A percentile compares a stretch with the other conserved stretches of the same genome.
phyloP scores from a whole-genome alignment of 768 basidiomycete genomes.

The Lentinus brumalis region DNA sequence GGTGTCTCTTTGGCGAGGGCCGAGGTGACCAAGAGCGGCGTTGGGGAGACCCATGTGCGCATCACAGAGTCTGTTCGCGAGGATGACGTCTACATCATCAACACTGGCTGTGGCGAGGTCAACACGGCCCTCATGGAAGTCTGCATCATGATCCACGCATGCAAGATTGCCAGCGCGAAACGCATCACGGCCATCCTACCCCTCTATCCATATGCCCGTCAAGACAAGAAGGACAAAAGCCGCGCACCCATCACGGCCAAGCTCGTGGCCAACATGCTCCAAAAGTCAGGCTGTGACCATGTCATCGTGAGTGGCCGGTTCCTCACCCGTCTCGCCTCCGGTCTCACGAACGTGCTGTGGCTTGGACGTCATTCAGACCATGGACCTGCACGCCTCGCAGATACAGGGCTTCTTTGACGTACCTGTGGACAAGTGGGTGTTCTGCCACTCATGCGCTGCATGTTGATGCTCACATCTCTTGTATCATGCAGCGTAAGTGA shows the following conservation, averaged over 20 bases:
- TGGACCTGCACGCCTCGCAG: conserved; percentile 98
- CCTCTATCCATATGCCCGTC: conserved; percentile 94
- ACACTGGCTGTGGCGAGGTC: conserved; percentile 82
- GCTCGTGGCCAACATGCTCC: conserved; percentile 97
- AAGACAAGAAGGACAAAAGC: conserved; percentile 99
- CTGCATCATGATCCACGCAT: conserved; percentile 99
- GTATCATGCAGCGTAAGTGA: conserved; percentile 49
- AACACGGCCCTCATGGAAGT: conserved; percentile 98
- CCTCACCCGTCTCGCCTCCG: background rate
- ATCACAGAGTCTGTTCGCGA: conserved; percentile 96
- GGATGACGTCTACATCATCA: conserved; percentile 98
- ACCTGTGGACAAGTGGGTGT: conserved; percentile 95
- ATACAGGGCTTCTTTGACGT: conserved; percentile 99
- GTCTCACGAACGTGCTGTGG: background rate
- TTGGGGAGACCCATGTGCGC: conserved; percentile 89
- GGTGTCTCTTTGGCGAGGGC: conserved; percentile 88
- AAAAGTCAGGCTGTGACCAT: conserved; percentile 92
- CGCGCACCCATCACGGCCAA: conserved; percentile 97
- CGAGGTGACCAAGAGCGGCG: conserved; percentile 83
- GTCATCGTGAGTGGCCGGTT: conserved; percentile 72
- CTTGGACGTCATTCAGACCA: conserved; percentile 58
- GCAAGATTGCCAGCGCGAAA: conserved; percentile 98
- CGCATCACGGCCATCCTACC: conserved; percentile 99
- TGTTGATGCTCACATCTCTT: conserved; percentile 5
- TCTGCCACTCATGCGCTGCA: conserved; percentile 9